Evolutionary conservation across 2,329 filamentous ascomycete genomes (phyloP).

Genomic region (Neofusicoccum cordaticola): DNA sequence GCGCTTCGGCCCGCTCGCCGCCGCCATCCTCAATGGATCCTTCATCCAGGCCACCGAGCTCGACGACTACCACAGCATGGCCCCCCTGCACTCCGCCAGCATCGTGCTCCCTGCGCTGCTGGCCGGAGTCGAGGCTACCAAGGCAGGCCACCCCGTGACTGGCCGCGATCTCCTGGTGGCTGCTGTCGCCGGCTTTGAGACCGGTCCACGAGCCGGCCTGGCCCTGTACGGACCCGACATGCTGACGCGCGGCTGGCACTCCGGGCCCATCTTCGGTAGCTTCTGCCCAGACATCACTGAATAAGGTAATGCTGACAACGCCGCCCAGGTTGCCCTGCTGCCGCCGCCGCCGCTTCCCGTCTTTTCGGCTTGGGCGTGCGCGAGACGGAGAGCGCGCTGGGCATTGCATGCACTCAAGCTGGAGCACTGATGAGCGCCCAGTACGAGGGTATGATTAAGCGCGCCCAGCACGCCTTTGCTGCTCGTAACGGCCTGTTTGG

Average conservation of each 20-base stretch:
- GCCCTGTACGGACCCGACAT: constrained; percentile 40
- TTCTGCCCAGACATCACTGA: not conserved
- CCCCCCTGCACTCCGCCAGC: constrained; percentile 40
- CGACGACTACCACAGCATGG: constrained; percentile 44
- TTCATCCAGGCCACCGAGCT: constrained; percentile 47
- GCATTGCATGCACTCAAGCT: constrained; percentile 42
- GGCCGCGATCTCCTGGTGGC: constrained; percentile 36
- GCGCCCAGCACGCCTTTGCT: constrained; percentile 48
- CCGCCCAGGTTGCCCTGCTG: constrained; percentile 30
- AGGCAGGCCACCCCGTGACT: not conserved
- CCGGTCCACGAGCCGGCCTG: constrained; percentile 38
- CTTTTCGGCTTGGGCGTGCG: constrained; percentile 31
- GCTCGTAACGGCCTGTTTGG: constrained; percentile 44
- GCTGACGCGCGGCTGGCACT: constrained; percentile 42
- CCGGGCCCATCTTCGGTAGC: constrained; percentile 36
- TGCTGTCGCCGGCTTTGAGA: constrained; percentile 41
- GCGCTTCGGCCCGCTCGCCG: constrained; percentile 31
- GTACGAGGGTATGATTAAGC: constrained; percentile 44
- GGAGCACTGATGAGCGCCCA: constrained; percentile 44
- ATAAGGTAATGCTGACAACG: not conserved
- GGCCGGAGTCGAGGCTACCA: constrained; percentile 29
- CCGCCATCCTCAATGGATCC: constrained; percentile 42
- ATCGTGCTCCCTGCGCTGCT: constrained; percentile 42
- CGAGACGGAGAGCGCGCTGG: constrained; percentile 36
- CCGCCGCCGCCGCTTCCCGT: constrained; percentile 32